A percentile compares a stretch with the other conserved stretches of the same genome.
Evolutionary conservation across 192 early-diverging fungal genomes (phyloP).

Genomic region (Backusella psychrophila): DNA sequence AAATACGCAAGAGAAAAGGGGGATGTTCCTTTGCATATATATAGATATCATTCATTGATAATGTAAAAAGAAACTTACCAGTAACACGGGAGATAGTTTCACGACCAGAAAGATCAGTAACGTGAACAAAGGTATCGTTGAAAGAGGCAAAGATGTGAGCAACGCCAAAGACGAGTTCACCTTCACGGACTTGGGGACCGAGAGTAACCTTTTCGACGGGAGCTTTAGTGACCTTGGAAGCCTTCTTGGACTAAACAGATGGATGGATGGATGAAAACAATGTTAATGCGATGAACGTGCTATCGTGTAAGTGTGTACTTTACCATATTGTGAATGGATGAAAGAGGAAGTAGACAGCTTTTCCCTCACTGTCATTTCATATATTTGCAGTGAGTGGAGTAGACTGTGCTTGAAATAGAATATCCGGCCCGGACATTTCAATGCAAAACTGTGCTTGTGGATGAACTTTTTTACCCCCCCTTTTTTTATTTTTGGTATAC

Average conservation of each 20-base stretch:
- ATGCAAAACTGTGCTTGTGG: neutral
- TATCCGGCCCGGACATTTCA: neutral
- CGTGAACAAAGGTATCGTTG: slow-evolving; percentile 99
- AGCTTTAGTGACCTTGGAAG: slow-evolving; percentile 16
- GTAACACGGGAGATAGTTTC: slow-evolving; percentile 99
- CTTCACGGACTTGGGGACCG: slow-evolving; percentile 96
- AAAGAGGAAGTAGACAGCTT: neutral
- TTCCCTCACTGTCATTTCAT: neutral
- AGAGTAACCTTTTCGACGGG: slow-evolving; percentile 81
- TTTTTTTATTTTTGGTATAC: too few species aligned
- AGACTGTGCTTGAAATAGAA: neutral
- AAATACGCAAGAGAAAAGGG: neutral
- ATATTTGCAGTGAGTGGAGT: neutral
- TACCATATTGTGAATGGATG: slow-evolving; percentile 8
- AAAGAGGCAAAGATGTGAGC: slow-evolving; percentile 99
- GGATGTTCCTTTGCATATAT: neutral
- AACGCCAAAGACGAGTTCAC: slow-evolving; percentile 99
- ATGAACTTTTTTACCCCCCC: too few species aligned
- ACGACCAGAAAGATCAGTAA: slow-evolving; percentile 99
- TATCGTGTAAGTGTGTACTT: neutral
- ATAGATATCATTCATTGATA: neutral
- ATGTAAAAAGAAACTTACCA: slow-evolving; percentile 60
- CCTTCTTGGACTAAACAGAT: slow-evolving; percentile 29
- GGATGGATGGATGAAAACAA: neutral
- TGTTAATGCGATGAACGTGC: neutral